Evolutionary conservation across 2,329 filamentous ascomycete species (phyloP), one percentile per base, ranked within the genome.

Genomic region (Diplodia intermedia): DNA sequence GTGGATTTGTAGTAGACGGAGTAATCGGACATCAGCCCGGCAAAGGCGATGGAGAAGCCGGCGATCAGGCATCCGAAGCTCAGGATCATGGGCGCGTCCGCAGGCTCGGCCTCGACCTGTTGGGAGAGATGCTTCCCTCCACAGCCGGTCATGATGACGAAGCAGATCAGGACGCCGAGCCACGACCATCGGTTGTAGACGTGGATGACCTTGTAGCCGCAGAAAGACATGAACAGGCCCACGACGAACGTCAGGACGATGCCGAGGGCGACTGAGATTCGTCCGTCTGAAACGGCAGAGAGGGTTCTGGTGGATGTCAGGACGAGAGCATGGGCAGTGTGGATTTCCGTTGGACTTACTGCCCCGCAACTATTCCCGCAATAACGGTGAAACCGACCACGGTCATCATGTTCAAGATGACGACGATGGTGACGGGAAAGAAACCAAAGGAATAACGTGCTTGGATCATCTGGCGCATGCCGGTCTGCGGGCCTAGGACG

Each of bases 391-490:
- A 90, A n/a, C 87, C 87, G 4, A 83, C 86, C 2, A 89, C 79
- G 0, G 87, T 89, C 15, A 86, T 87, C 29, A 90, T 79, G 72
- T 90, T 90, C 69, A 90, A 80, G 11, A 90, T 73, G 2, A 89
- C 85, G 1, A 87, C 84, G n/a, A 90, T 74, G 0, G 84, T 85
- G 40, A 88, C 85, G 23, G 86, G 78, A 72, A 88, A 89, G 66
- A 75, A 77, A 81, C 86, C 87, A 73, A 89, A 90, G 50, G 84
- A 86, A 75, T 86, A 90, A 26, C 88, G 82, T 4, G 88, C 88
- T 71, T 88, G 86, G 8, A 90, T 84, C 83, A 90, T 88, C 76
- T 90, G 88, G 18, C 88, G 82, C 83, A 90, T 85, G 52, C 88
- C 88, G 11, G 87, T 89, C 12, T 54, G 33, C 18, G 88, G 86